A percentile compares a stretch with the other conserved stretches of the same genome.
Conservation (phyloP, 176 grass and related monocot genomes). For the Cymbopogon citratus region DNA sequence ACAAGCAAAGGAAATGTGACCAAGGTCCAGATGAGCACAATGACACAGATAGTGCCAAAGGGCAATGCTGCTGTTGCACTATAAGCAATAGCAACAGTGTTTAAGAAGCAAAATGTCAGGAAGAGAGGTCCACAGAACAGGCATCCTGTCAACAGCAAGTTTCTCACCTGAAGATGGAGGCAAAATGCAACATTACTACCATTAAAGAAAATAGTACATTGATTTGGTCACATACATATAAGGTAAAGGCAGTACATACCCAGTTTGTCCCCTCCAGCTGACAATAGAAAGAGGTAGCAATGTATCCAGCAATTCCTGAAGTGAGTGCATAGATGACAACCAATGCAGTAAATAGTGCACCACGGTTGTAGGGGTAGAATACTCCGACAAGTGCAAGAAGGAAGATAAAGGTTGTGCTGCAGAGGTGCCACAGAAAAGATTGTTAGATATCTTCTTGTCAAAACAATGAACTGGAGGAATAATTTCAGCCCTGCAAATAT, state of each 20-base stretch:
- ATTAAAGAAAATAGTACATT: neutral
- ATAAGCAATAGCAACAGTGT: conserved; percentile 94
- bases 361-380: conserved; percentile 97
- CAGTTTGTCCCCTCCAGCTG: conserved; percentile 92
- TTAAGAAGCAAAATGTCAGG: conserved; percentile 94
- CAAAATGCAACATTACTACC: conserved; percentile 18
- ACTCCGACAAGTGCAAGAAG: conserved; percentile 90
- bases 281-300: conserved; percentile 85
- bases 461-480: neutral
- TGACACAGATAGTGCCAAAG: conserved; percentile 93
- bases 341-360: conserved; percentile 92
- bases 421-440: conserved; percentile 12
- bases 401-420: conserved; percentile 95
- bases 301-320: conserved; percentile 95
- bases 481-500: neutral
- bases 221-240: neutral
- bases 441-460: neutral
- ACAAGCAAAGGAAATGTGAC: conserved; percentile 93
- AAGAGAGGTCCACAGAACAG: conserved; percentile 93
- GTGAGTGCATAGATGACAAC: conserved; percentile 98
- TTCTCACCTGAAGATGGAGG: conserved; percentile 78
- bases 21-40: conserved; percentile 94
- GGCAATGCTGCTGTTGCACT: conserved; percentile 90
- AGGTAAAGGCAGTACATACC: conserved; percentile 45
- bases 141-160: conserved; percentile 86